phyloP scores from a whole-genome alignment of 2,329 filamentous ascomycete genomes.

The Colletotrichum lini region DNA sequence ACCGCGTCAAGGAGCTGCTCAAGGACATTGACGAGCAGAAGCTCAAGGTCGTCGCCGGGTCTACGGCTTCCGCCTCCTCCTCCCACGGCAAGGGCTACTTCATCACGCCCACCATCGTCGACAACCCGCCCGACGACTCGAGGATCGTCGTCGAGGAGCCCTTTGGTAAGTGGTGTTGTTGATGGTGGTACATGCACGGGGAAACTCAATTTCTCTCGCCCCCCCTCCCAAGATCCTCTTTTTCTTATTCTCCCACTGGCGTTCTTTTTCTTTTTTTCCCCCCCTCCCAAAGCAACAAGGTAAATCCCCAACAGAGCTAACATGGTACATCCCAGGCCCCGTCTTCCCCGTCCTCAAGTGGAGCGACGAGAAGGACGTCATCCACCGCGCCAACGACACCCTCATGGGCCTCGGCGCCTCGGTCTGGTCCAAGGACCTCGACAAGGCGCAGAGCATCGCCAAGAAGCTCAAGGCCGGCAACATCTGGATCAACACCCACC shows the following conservation, averaged over 20 bases:
- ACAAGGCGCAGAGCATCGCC: slow-evolving; percentile 66
- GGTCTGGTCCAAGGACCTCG: slow-evolving; percentile 70
- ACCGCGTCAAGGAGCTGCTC: slow-evolving; percentile 49
- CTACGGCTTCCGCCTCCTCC: slow-evolving; percentile 53
- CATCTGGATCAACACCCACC: slow-evolving; percentile 74
- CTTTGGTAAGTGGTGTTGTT: slow-evolving; percentile 43
- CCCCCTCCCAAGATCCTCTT: too few relatives aligned
- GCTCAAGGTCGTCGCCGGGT: slow-evolving; percentile 40
- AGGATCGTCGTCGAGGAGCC: slow-evolving; percentile 70
- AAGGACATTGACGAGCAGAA: slow-evolving; percentile 40
- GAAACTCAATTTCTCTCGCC: neutral
- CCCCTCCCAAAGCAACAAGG: neutral
- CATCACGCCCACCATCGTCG: slow-evolving; percentile 71
- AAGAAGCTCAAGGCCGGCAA: slow-evolving; percentile 69
- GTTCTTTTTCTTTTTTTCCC: too few relatives aligned
- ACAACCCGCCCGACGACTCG: slow-evolving; percentile 71
- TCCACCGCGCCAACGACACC: slow-evolving; percentile 67
- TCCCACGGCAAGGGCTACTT: slow-evolving; percentile 64
- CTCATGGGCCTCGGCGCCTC: slow-evolving; percentile 70
- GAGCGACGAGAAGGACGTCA: slow-evolving; percentile 72
- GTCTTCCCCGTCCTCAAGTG: slow-evolving; percentile 75
- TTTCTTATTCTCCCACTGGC: neutral
- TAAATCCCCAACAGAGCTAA: neutral
- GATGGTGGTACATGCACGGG: neutral
- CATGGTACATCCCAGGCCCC: slow-evolving; percentile 58